Percentiles rank a stretch among this genome's conserved stretches.
Evolutionary conservation across 2,329 filamentous ascomycete genomes (phyloP).

Genomic region (Cadophora sp.): DNA sequence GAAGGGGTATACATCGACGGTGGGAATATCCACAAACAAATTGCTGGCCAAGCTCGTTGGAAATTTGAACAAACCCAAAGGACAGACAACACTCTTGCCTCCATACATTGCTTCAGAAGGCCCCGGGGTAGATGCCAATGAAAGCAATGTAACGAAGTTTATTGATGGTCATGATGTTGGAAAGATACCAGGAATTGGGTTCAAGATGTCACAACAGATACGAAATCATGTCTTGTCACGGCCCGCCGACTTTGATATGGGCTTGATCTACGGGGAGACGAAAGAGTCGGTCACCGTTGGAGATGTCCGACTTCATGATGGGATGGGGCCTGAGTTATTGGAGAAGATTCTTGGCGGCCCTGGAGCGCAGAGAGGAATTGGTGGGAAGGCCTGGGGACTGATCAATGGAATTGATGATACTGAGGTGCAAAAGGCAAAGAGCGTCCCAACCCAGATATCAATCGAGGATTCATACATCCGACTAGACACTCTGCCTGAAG

Average conservation of each 20-base stretch:
- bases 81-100: constrained; percentile 83
- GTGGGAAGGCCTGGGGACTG: constrained; percentile 75
- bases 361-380: constrained; percentile 74
- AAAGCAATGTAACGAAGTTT: constrained; percentile 68
- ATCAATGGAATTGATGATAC: constrained; percentile 81
- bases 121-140: constrained; percentile 36
- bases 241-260: constrained; percentile 50
- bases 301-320: constrained; percentile 67
- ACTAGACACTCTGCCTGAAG: constrained; percentile 67
- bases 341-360: constrained; percentile 74
- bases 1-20: constrained; percentile 85
- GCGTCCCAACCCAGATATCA: constrained; percentile 85
- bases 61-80: constrained; percentile 82
- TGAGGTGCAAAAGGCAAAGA: constrained; percentile 74
- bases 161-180: constrained; percentile 79
- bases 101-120: constrained; percentile 52
- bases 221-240: constrained; percentile 63
- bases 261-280: constrained; percentile 55
- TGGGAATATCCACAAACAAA: constrained; percentile 88
- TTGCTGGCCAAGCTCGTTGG: constrained; percentile 85
- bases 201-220: constrained; percentile 74
- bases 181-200: constrained; percentile 85
- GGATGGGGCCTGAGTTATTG: constrained; percentile 68
- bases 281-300: constrained; percentile 67
- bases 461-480: constrained; percentile 91